A percentile compares a stretch with the other conserved stretches of the same genome.
These are phyloP conservation scores for Mycena crocata DNA, from an alignment of 768 basidiomycete genomes.

Conservation along the genomic window DNA sequence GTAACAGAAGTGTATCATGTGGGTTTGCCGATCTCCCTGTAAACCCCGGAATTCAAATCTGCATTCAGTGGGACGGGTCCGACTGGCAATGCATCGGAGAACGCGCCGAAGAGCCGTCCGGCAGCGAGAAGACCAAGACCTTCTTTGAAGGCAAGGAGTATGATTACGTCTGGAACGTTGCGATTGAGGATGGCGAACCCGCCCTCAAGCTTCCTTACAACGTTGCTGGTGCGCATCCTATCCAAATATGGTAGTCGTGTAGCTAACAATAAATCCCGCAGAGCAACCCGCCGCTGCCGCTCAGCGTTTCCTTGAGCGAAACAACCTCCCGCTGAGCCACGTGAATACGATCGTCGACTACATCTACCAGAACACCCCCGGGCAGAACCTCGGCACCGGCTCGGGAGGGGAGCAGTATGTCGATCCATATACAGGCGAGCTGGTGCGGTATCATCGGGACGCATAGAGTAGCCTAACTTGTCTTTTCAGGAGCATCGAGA, in stretches of 20 bases:
- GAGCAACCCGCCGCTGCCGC: constrained; percentile 94
- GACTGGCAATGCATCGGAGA: constrained; percentile 96
- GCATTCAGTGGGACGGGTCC: constrained; percentile 80
- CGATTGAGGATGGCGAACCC: constrained; percentile 92
- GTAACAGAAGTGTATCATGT: constrained; percentile 93
- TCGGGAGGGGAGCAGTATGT: constrained; percentile 72
- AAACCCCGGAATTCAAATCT: background rate
- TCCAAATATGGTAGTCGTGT: constrained; percentile 2
- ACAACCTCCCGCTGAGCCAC: constrained; percentile 87
- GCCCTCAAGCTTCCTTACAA: constrained; percentile 96
- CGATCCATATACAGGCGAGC: constrained; percentile 90
- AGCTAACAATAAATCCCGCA: constrained; percentile 46
- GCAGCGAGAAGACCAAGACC: constrained; percentile 89
- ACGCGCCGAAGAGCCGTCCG: constrained; percentile 93
- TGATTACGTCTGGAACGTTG: constrained; percentile 99
- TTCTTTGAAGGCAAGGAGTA: constrained; percentile 85
- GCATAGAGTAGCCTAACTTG: constrained; percentile 29
- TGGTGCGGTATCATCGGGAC: constrained; percentile 6
- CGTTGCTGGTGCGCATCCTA: constrained; percentile 70
- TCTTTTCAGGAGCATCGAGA: constrained; percentile 66
- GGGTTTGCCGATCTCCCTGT: constrained; percentile 33
- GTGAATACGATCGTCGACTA: constrained; percentile 92
- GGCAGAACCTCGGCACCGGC: constrained; percentile 73
- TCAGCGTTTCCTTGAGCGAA: constrained; percentile 84
- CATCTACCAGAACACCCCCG: constrained; percentile 91